Percentiles rank a stretch among this genome's conserved stretches.
Conservation (phyloP, 2,329 filamentous ascomycete genomes). For the Cadophora sp. region DNA sequence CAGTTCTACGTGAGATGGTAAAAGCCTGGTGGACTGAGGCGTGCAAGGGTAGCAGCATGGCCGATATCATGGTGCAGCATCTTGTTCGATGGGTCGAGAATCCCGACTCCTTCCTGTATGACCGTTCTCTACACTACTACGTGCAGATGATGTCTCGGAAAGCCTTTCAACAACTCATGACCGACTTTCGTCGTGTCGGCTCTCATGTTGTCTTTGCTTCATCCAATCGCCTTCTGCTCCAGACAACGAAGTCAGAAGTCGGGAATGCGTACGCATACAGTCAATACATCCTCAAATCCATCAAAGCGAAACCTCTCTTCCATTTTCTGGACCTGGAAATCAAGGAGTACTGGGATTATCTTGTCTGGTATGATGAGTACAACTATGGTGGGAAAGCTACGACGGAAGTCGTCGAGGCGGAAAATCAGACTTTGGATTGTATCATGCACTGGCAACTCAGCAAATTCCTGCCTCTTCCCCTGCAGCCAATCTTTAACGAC, state of each 20-base stretch:
- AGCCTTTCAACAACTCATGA: conserved; percentile 95
- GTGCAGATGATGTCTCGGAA: conserved; percentile 99
- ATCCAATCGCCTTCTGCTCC: conserved; percentile 85
- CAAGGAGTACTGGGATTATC: conserved; percentile 99
- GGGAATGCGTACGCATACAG: conserved; percentile 97
- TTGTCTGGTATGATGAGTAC: conserved; percentile 98
- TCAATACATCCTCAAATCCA: conserved; percentile 97
- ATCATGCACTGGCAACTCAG: conserved; percentile 99
- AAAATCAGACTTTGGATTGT: conserved; percentile 83
- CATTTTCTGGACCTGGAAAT: conserved; percentile 97
- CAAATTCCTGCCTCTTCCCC: conserved; percentile 80
- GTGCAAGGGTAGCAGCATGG: conserved; percentile 88
- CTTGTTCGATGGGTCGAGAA: conserved; percentile 97
- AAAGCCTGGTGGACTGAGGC: conserved; percentile 98
- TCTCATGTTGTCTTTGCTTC: conserved; percentile 96
- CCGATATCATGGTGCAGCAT: conserved; percentile 96
- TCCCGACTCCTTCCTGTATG: conserved; percentile 92
- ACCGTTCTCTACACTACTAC: conserved; percentile 92
- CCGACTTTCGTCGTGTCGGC: conserved; percentile 92
- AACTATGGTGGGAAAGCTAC: conserved; percentile 98
- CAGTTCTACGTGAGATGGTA: conserved; percentile 96
- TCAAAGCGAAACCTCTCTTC: conserved; percentile 93
- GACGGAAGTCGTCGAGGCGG: conserved; percentile 75
- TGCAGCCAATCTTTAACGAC: conserved; percentile 87
- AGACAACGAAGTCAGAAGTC: conserved; percentile 96